Percentiles rank a stretch among this genome's conserved stretches.
phyloP scores from a whole-genome alignment of 306 rosid genomes.

The Pterocarpus macrocarpus region DNA sequence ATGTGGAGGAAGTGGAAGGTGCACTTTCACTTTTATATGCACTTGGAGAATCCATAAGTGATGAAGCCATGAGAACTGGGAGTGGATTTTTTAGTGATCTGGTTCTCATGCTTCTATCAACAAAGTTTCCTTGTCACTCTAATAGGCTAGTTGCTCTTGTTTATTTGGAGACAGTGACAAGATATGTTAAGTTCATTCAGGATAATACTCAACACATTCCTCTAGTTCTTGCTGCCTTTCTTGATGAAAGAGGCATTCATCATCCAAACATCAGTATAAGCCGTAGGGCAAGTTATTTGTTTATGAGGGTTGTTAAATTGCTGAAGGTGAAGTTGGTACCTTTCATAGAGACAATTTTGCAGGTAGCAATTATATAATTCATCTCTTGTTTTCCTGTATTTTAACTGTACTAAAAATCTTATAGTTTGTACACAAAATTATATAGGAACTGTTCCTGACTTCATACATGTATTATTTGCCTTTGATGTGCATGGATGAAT shows the following conservation, averaged over 20 bases:
- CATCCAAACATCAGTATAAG: slow-evolving; percentile 85
- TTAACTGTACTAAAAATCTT: slow-evolving; percentile 21
- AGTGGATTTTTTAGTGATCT: slow-evolving; percentile 77
- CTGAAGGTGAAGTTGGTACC: slow-evolving; percentile 90
- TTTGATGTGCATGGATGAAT: slow-evolving; percentile 34
- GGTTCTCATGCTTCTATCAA: slow-evolving; percentile 79
- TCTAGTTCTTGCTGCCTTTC: slow-evolving; percentile 85
- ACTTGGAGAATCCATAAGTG: slow-evolving; percentile 83
- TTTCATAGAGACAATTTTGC: slow-evolving; percentile 87
- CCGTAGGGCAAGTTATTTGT: slow-evolving; percentile 92
- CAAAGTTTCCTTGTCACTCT: slow-evolving; percentile 89
- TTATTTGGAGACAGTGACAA: slow-evolving; percentile 88
- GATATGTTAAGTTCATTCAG: slow-evolving; percentile 87
- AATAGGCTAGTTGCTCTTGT: slow-evolving; percentile 94
- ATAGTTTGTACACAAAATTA: not conserved
- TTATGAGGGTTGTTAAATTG: slow-evolving; percentile 92
- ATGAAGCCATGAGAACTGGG: slow-evolving; percentile 74
- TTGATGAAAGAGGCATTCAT: slow-evolving; percentile 97
- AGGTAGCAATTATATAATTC: slow-evolving; percentile 60
- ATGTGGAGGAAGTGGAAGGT: slow-evolving; percentile 93
- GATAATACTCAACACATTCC: slow-evolving; percentile 84
- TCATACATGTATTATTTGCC: too few relatives aligned
- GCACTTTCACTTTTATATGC: slow-evolving; percentile 86
- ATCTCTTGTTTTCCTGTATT: slow-evolving; percentile 25
- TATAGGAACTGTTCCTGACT: too few relatives aligned